These are phyloP conservation scores for Neurospora crassa DNA, from an alignment of 2,329 filamentous ascomycete genomes.

Conservation along the genomic window DNA sequence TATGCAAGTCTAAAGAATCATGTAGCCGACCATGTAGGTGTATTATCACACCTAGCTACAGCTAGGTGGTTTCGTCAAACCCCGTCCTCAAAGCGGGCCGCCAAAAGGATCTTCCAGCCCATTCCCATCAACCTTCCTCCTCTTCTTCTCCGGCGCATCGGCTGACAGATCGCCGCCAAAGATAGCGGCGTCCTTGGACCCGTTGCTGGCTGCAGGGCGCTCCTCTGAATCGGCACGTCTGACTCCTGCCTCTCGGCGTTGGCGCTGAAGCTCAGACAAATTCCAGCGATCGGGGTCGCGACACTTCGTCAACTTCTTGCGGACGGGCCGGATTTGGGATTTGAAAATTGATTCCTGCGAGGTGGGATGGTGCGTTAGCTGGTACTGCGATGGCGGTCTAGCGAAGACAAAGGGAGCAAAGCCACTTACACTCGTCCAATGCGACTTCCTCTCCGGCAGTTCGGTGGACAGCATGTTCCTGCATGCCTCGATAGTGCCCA, in stretches of 20 bases:
- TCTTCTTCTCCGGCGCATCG: constrained; percentile 30
- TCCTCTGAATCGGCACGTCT: constrained; percentile 30
- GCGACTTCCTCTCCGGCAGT: constrained; percentile 43
- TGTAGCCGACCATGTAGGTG: background rate
- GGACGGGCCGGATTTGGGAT: constrained; percentile 37
- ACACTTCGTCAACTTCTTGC: constrained; percentile 62
- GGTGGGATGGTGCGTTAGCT: background rate
- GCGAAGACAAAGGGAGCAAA: constrained; percentile 1
- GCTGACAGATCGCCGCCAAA: constrained; percentile 30
- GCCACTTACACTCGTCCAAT: constrained; percentile 40
- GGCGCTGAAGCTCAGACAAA: constrained; percentile 57
- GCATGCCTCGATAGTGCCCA: constrained; percentile 40
- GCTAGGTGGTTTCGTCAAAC: background rate
- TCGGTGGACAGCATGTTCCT: constrained; percentile 46
- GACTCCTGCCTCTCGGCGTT: constrained; percentile 44
- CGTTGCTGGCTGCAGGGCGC: constrained; percentile 7
- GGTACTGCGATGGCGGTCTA: background rate
- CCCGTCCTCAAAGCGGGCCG: constrained; percentile 23
- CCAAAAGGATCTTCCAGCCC: constrained; percentile 38
- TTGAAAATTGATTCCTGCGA: constrained; percentile 23
- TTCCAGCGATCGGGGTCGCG: constrained; percentile 66
- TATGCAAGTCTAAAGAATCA: background rate
- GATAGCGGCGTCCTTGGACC: constrained; percentile 31
- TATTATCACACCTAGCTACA: background rate
- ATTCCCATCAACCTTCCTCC: constrained; percentile 31